phyloP scores from a whole-genome alignment of 1,284 basidiomycete genomes.

The Phaffia rhodozyma region DNA sequence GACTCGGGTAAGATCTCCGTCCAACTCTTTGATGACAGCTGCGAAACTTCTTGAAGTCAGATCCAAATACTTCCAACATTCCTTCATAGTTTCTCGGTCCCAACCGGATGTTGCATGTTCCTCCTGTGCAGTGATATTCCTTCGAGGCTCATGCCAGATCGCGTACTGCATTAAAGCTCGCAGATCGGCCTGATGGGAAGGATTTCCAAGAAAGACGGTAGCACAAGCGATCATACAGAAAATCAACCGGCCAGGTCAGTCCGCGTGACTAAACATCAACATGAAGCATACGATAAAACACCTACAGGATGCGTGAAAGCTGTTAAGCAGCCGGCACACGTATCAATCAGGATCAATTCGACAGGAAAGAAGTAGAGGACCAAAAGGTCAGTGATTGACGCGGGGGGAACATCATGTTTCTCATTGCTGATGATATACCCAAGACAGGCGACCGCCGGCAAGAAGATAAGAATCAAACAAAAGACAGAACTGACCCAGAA shows the following conservation, averaged over 20 bases:
- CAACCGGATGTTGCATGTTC: constrained; percentile 67
- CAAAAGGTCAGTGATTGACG: neutral
- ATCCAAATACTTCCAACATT: constrained; percentile 86
- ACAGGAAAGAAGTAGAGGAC: too few relatives aligned
- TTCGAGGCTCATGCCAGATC: constrained; percentile 61
- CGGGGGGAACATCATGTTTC: too few relatives aligned
- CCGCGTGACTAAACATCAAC: neutral
- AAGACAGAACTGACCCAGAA: constrained; percentile 25
- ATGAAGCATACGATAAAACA: neutral
- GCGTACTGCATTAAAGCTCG: constrained; percentile 64
- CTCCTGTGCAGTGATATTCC: constrained; percentile 60
- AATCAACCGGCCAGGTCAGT: neutral
- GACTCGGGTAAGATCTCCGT: constrained; percentile 83
- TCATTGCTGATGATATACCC: too few relatives aligned
- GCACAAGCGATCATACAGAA: neutral
- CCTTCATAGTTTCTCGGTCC: constrained; percentile 70
- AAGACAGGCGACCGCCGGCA: neutral
- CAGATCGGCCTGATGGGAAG: constrained; percentile 61
- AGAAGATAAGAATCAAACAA: neutral
- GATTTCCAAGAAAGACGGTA: neutral
- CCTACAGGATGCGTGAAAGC: constrained; percentile 28
- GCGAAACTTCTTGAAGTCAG: constrained; percentile 80
- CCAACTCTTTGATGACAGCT: constrained; percentile 90
- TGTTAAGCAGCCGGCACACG: constrained; percentile 18
- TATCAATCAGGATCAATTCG: too few relatives aligned